Evolutionary conservation across 129 eudicot genomes (phyloP).

Genomic region (Flaveria bidentis): DNA sequence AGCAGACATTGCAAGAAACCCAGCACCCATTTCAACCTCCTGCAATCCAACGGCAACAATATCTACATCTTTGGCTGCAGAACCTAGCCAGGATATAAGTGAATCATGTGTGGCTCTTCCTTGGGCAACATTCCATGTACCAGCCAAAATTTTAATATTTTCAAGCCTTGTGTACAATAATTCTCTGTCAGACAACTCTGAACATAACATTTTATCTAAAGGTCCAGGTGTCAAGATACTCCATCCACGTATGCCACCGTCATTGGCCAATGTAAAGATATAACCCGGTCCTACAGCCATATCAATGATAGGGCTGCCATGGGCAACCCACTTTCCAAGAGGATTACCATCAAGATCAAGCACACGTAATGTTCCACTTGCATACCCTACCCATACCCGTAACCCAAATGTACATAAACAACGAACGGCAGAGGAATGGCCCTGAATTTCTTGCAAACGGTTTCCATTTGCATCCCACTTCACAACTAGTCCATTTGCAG

Average conservation of each 20-base stretch:
- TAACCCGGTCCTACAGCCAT: constrained; percentile 76
- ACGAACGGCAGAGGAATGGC: constrained; percentile 51
- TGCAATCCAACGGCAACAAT: constrained; percentile 90
- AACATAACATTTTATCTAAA: constrained; percentile 55
- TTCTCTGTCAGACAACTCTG: constrained; percentile 70
- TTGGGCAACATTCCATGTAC: constrained; percentile 97
- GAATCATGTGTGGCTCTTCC: constrained; percentile 87
- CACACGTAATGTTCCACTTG: constrained; percentile 70
- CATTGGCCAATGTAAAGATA: constrained; percentile 77
- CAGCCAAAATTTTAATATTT: constrained; percentile 70
- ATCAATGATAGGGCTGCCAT: constrained; percentile 66
- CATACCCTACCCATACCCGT: constrained; percentile 87
- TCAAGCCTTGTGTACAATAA: constrained; percentile 74
- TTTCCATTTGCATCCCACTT: constrained; percentile 95
- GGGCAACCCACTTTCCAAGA: constrained; percentile 93
- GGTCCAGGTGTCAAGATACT: constrained; percentile 78
- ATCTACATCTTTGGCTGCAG: constrained; percentile 74
- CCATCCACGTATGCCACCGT: constrained; percentile 98
- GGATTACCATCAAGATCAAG: constrained; percentile 74
- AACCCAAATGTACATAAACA: constrained; percentile 74
- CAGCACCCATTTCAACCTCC: constrained; percentile 99
- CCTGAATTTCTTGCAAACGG: constrained; percentile 66
- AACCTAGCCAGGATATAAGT: constrained; percentile 88
- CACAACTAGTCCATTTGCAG: constrained; percentile 72
- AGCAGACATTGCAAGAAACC: constrained; percentile 97